phyloP scores from a whole-genome alignment of 208 protist genomes.

The Trypanosoma mega region DNA sequence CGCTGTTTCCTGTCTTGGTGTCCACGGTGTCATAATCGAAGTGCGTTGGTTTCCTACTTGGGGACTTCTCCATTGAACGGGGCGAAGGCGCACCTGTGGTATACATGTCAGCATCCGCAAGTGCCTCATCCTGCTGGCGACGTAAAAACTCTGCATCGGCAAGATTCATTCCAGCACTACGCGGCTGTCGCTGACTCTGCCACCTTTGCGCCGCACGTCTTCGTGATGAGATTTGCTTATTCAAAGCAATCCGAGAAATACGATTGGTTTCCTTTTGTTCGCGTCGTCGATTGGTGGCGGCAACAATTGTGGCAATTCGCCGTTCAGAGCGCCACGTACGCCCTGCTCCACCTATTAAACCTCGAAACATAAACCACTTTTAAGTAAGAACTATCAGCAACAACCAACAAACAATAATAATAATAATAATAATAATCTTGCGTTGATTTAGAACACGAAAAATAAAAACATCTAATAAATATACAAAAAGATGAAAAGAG shows the following conservation, averaged over 20 bases:
- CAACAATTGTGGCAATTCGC: constrained; percentile 29
- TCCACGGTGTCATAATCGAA: constrained; percentile 59
- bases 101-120: background rate
- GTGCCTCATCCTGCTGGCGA: constrained; percentile 5
- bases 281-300: constrained; percentile 14
- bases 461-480: no score
- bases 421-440: no score
- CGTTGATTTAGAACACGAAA: no score
- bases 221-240: background rate
- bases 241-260: background rate
- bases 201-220: background rate
- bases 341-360: background rate
- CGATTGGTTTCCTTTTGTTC: constrained; percentile 23
- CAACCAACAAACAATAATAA: no score
- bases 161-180: background rate
- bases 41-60: background rate
- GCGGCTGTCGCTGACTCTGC: background rate
- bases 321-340: constrained; percentile 23
- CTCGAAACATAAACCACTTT: constrained; percentile 30
- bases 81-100: background rate
- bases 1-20: constrained; percentile 45
- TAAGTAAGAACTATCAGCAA: no score
- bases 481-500: no score
- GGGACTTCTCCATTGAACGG: background rate
- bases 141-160: constrained; percentile 15